Percentiles rank a stretch among this genome's conserved stretches.
Evolutionary conservation across 768 basidiomycete genomes (phyloP).

Genomic region (Agrocybe pediades): DNA sequence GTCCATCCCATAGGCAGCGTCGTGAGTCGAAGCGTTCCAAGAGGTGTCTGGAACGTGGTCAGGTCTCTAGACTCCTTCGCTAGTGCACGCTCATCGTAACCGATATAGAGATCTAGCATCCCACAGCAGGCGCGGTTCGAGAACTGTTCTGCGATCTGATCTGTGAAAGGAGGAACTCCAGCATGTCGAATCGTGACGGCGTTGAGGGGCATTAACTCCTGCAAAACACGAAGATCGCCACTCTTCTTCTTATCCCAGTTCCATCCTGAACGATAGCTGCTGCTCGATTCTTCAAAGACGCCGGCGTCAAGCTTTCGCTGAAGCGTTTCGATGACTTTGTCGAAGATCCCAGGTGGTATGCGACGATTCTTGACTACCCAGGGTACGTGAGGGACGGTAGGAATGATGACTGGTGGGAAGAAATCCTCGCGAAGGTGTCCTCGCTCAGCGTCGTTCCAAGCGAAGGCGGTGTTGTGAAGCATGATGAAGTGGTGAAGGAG

Average conservation of each 20-base stretch:
- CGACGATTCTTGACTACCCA: slow-evolving; percentile 30
- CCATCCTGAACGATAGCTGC: slow-evolving; percentile 37
- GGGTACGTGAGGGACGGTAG: slow-evolving; percentile 31
- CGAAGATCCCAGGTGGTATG: slow-evolving; percentile 28
- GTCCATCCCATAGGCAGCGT: slow-evolving; percentile 36
- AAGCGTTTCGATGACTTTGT: slow-evolving; percentile 31
- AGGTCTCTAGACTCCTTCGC: slow-evolving; percentile 30
- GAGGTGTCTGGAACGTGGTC: slow-evolving; percentile 41
- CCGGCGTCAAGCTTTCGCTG: slow-evolving; percentile 36
- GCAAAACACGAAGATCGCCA: slow-evolving; percentile 32
- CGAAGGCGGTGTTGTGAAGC: slow-evolving; percentile 32
- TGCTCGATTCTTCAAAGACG: slow-evolving; percentile 39
- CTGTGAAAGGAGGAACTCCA: slow-evolving; percentile 28
- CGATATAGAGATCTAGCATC: slow-evolving; percentile 35
- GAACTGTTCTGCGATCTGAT: slow-evolving; percentile 33
- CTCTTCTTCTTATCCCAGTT: slow-evolving; percentile 39
- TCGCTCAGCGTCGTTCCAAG: slow-evolving; percentile 37
- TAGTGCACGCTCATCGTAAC: slow-evolving; percentile 34
- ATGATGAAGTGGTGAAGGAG: slow-evolving; percentile 33
- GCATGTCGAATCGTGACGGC: slow-evolving; percentile 32
- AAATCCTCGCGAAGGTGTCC: slow-evolving; percentile 33
- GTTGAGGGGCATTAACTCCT: slow-evolving; percentile 37
- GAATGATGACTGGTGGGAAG: slow-evolving; percentile 33
- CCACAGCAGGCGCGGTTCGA: slow-evolving; percentile 26
- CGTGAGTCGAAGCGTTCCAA: slow-evolving; percentile 26